A percentile compares a stretch with the other conserved stretches of the same genome.
Evolutionary conservation across 495 filamentous ascomycete species (phyloP).

Genomic region (Apiosordaria backusii): DNA sequence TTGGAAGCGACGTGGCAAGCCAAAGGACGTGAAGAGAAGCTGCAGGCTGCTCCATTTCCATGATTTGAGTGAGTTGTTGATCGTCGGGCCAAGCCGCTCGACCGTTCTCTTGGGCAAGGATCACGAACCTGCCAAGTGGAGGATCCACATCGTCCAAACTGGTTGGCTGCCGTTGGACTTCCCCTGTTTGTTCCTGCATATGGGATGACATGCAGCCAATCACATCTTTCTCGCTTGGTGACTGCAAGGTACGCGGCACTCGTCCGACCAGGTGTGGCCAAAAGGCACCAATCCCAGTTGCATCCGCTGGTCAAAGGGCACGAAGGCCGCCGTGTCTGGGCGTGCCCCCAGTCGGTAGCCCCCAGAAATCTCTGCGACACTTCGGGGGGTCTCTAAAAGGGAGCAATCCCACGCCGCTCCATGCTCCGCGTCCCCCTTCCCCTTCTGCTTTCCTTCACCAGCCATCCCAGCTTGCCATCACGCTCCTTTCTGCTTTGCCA

Average conservation of each 20-base stretch:
- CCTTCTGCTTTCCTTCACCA: slow-evolving; percentile 19
- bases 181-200: slow-evolving; percentile 16
- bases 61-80: slow-evolving; percentile 18
- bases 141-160: slow-evolving; percentile 3
- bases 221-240: background rate
- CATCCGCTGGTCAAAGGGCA: background rate
- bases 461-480: slow-evolving; percentile 30
- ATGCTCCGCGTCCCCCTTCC: slow-evolving; percentile 19
- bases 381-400: slow-evolving; percentile 25
- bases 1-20: slow-evolving; percentile 18
- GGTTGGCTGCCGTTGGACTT: slow-evolving; percentile 2
- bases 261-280: slow-evolving; percentile 14
- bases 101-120: slow-evolving; percentile 11
- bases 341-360: background rate
- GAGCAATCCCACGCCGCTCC: slow-evolving; percentile 21
- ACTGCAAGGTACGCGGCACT: slow-evolving; percentile 22
- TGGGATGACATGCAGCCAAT: slow-evolving; percentile 11
- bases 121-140: background rate
- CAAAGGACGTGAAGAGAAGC: background rate
- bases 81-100: slow-evolving; percentile 1
- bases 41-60: slow-evolving; percentile 8
- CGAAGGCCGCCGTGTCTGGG: slow-evolving; percentile 10
- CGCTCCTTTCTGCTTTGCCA: slow-evolving; percentile 31
- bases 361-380: slow-evolving; percentile 4
- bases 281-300: slow-evolving; percentile 3